Evolutionary conservation across 2,329 filamentous ascomycete species (phyloP).

Genomic region (Phaeosphaeria sp.): DNA sequence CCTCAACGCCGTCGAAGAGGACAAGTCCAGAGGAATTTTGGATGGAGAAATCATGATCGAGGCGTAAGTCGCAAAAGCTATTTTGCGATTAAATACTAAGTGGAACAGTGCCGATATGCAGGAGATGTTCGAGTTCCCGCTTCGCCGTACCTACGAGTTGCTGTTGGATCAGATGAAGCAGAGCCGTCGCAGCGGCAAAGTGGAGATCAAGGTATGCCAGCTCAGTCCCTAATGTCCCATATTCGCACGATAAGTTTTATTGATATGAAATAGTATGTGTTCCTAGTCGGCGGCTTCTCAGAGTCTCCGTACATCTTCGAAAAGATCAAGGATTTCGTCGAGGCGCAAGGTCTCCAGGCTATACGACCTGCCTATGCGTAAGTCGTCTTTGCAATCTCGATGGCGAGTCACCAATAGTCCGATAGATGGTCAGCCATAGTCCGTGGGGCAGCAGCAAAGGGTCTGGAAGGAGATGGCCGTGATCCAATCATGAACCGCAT

Average conservation of each 20-base stretch:
- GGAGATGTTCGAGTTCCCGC: slow-evolving; percentile 22
- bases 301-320: slow-evolving; percentile 30
- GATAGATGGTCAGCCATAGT: slow-evolving; percentile 35
- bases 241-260: too few species aligned
- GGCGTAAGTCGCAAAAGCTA: slow-evolving; percentile 14
- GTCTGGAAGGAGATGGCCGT: slow-evolving; percentile 19
- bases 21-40: slow-evolving; percentile 21
- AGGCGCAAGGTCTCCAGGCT: slow-evolving; percentile 1
- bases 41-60: slow-evolving; percentile 33
- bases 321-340: slow-evolving; percentile 13
- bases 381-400: neutral
- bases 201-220: slow-evolving; percentile 21
- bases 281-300: slow-evolving; percentile 39
- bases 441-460: slow-evolving; percentile 32
- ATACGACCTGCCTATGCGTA: slow-evolving; percentile 29
- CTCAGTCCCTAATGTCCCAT: too few species aligned
- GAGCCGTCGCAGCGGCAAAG: slow-evolving; percentile 1
- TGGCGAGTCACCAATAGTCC: neutral
- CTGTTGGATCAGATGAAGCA: slow-evolving; percentile 16
- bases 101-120: slow-evolving; percentile 20
- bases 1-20: slow-evolving; percentile 23
- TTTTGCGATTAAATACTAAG: slow-evolving; percentile 1
- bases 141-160: slow-evolving; percentile 19
- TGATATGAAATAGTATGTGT: slow-evolving; percentile 18
- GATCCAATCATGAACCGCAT: slow-evolving; percentile 19